Evolutionary conservation across 2,329 filamentous ascomycete species (phyloP), one percentile per base, ranked within the genome.

Genomic region (Pestalotiopsis sp.): DNA sequence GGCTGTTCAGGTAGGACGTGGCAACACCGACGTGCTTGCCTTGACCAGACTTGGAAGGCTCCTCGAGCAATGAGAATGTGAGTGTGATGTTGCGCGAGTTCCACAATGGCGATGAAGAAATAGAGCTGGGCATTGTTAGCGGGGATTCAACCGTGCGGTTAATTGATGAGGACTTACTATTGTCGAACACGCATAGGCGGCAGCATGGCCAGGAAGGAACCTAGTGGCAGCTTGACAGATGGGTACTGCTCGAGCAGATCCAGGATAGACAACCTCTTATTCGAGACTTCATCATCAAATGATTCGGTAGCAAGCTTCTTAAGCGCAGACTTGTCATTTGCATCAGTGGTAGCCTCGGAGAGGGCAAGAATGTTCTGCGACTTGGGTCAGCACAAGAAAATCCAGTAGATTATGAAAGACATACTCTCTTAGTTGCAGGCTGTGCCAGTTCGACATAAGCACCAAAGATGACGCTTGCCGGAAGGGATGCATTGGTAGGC

Each of bases 121-220:
- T 86, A 87, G 1, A 76, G 77, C 64, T 66, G 14, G 27, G 5
- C 31, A 20, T 36, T 5, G 45, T 66, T 31, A 66, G 64, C 13
- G 4, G 7, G 17, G 25, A 45, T 3, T 20, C 0, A 4, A 31
- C 13, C 17, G 4, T n/a, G 25, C n/a, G 11, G 3, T 14, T 23
- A 5, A 3, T 27, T 25, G 7, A 31, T 4, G 23, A 38, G 23
- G 3, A 36, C 64, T 59, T 59, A 66, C 64, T 90, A 90, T 73
- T 90, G 87, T 3, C 88, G 85, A 27, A 87, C 81, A 3, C 88
- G 85, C 86, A 92, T 88, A 0, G 90, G 87, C 1, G 88, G 87
- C 0, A 91, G 84, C 82, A 90, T 87, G 56, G 84, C 70, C 80
- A 49, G 91, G 80, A 80, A 89, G 1, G 70, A 63, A 6, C 70